Evolutionary conservation across 257 asterid species (phyloP).

Genomic region (Gentiana straminea): DNA sequence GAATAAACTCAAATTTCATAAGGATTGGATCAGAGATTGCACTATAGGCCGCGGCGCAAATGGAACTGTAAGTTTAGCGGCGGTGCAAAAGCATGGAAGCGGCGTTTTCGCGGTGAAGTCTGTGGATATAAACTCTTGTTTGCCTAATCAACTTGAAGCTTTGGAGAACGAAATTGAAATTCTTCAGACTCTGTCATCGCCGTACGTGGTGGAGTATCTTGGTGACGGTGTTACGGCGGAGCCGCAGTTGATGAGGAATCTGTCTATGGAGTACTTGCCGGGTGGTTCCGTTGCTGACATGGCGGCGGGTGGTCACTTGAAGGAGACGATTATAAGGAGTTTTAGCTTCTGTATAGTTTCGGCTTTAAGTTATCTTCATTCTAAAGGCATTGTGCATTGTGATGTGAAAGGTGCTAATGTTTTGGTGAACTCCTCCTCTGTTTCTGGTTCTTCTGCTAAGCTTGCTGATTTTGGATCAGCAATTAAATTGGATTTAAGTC

Average conservation of each 20-base stretch:
- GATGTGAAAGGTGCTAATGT: conserved; percentile 55
- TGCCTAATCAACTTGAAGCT: conserved; percentile 29
- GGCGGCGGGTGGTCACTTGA: conserved; percentile 10
- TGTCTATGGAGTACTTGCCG: conserved; percentile 48
- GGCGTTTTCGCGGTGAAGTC: conserved; percentile 48
- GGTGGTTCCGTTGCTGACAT: conserved; percentile 39
- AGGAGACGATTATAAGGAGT: conserved; percentile 16
- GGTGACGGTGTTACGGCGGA: conserved; percentile 38
- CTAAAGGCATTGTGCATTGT: conserved; percentile 49
- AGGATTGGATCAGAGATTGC: conserved; percentile 30
- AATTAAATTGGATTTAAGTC: not conserved
- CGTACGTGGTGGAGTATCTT: conserved; percentile 39
- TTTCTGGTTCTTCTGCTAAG: conserved; percentile 18
- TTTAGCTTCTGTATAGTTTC: conserved; percentile 44
- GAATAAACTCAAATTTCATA: conserved; percentile 7
- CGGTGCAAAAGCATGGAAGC: conserved; percentile 15
- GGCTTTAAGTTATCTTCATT: conserved; percentile 41
- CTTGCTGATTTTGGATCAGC: conserved; percentile 67
- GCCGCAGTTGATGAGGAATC: conserved; percentile 15
- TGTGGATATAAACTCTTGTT: conserved; percentile 15
- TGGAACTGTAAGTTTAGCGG: conserved; percentile 43
- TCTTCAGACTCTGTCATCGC: conserved; percentile 36
- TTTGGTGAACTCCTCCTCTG: conserved; percentile 21
- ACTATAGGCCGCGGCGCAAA: conserved; percentile 46
- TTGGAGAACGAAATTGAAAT: conserved; percentile 42